A percentile compares a stretch with the other conserved stretches of the same genome.
These are phyloP conservation scores for Torrubiella hemipterigena DNA, from an alignment of 2,329 filamentous ascomycete species.

Conservation along the genomic window DNA sequence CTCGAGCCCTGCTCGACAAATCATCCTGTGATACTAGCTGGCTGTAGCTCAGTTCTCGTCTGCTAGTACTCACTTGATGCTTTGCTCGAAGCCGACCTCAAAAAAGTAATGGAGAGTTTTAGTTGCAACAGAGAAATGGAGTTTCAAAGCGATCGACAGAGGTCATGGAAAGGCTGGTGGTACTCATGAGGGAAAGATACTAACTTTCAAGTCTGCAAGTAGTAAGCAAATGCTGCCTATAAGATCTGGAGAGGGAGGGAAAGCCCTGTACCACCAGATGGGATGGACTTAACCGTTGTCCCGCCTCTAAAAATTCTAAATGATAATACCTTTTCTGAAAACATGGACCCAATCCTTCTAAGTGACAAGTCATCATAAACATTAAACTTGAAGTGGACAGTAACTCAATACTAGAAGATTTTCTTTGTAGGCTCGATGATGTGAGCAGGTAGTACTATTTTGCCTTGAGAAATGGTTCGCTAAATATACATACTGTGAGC, in stretches of 20 bases:
- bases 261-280: conserved; percentile 90
- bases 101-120: conserved; percentile 7
- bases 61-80: too few relatives aligned
- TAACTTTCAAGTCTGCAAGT: conserved; percentile 34
- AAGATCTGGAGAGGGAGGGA: conserved; percentile 53
- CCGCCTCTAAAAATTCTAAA: conserved; percentile 28
- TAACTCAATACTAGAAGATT: too few relatives aligned
- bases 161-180: conserved; percentile 55
- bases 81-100: conserved; percentile 2
- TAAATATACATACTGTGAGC: too few relatives aligned
- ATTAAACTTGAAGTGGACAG: too few relatives aligned
- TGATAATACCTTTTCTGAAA: conserved; percentile 10
- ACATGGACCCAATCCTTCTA: conserved; percentile 10
- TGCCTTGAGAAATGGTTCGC: too few relatives aligned
- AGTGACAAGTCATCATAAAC: too few relatives aligned
- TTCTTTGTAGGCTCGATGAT: too few relatives aligned
- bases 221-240: conserved; percentile 9
- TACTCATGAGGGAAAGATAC: conserved; percentile 99
- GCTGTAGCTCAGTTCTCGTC: too few relatives aligned
- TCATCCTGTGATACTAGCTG: too few relatives aligned
- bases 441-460: too few relatives aligned
- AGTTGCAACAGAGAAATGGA: conserved; percentile 8
- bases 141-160: conserved; percentile 29
- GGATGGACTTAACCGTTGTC: conserved; percentile 85
- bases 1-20: too few relatives aligned